Base-by-base conservation (phyloP, 371 early-diverging fungal genomes). In the Dichotomocladium elegans region DNA sequence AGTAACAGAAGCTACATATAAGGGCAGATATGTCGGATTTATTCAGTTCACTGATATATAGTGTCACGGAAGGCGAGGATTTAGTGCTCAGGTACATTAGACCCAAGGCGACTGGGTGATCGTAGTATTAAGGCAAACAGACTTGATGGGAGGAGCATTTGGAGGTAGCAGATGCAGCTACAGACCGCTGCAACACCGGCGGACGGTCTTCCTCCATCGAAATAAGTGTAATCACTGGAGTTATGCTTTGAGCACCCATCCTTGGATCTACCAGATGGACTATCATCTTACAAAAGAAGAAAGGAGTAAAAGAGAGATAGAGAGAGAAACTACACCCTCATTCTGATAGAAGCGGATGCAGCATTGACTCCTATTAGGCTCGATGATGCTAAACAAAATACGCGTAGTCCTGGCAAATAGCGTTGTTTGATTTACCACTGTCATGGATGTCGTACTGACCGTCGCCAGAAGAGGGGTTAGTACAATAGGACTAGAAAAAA, bases 361-460 rank as follows among this genome's bases (percentile, higher is more conserved):
- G 62, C 64, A 77, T 17, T 70, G 69, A 52, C 68, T 68, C 10
- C 59, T 52, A 26, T 52, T 50, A 10, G 78, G 78, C 40, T 77
- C 78, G 51, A 77, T 57, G 59, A 77, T 48, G 19, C 69, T 69
- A 41, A n/a, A 77, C 64, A 60, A 77, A 77, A 63, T 70, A 68
- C 11, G 49, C 48, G 47, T 63, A 74, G 5, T 60, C 64, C 17
- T 56, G 26, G 50, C 78, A 77, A 10, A 47, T 50, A 21, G 68
- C 68, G 22, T 57, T 57, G 10, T 35, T 52, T 11, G 66, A 62
- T 41, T 66, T 66, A 40, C 52, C 52, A 26, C 53, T 45, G 4
- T 44, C 64, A 34, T 59, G 57, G n/a, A 17, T 64, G 46, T 77
- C 77, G 31, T 70, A 77, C 57, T 77, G 77, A 44, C 73, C 79